Base-by-base conservation (phyloP, 768 basidiomycete species). In the Jaapia argillacea region DNA sequence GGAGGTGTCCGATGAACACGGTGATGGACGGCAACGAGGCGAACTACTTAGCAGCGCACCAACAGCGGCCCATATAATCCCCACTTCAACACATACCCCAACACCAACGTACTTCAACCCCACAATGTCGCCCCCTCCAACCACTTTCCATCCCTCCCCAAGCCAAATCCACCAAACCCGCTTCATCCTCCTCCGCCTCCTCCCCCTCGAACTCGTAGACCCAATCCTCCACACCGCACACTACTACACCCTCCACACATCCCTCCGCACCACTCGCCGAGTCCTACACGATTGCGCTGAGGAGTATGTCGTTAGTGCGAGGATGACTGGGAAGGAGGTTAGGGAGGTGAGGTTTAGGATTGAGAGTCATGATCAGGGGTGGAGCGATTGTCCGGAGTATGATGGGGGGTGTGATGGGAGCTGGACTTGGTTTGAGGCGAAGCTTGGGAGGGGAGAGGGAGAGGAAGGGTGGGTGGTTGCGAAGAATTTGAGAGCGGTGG, bases 171-270 rank as follows among this genome's bases (percentile, higher is more conserved):
- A 13, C 37, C 10, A 10, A 12, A 21, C 22, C 37, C 37, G 37
- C 10, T 22, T 10, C 20, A 21, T 7, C 37, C 37, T 38, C 37
- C 37, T 38, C 10, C 7, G 21, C 37, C 37, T 7, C 10, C 37
- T 38, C 10, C 37, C 37, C 7, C 10, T 38, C 7, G 37, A 38
- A 21, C 37, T 38, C 37, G 37, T 38, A 7, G 37, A 38, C 37
- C 37, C 10, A 22, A 38, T 38, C 21, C 21, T 38, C 13, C 37
- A 38, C 37, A 21, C 12, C 13, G 37, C 37, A 7, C 13, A 38
- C 10, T 38, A 38, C 37, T 38, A 38, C 37, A 38, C 37, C 7
- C 37, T n/a, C n/a, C n/a, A n/a, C n/a, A n/a, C n/a, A n/a, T n/a
- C n/a, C n/a, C n/a, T n/a, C 13, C 37, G 28, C 16, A 16, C 16